Base-by-base conservation (phyloP, 768 basidiomycete species). In the Tylopilus rubrobrunneus region DNA sequence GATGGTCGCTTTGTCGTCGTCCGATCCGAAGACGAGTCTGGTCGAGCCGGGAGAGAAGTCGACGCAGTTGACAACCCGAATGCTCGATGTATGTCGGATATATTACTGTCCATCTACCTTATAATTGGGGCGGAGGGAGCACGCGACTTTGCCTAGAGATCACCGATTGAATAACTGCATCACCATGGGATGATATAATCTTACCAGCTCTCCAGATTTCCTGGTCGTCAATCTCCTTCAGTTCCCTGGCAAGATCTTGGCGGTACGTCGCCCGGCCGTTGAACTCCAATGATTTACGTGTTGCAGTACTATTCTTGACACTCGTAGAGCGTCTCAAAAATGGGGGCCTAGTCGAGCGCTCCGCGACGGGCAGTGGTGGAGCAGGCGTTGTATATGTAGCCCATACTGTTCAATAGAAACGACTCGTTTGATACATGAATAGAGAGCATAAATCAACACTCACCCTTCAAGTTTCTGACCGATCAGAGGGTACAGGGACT, bases 331-430 rank as follows among this genome's bases (percentile, higher is more conserved):
- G 86, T 76, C 76, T 98, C 92, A 70, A 98, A 99, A 67, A 98
- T 78, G 56, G 97, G 97, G 37, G 87, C 95, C 97, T 97, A 98
- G 81, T 98, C 97, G 59, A 97, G 89, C 41, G 96, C 97, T 66
- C 97, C 97, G 59, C 97, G 96, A 64, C 96, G 93, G 48, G 97
- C 97, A 46, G 97, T 98, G 62, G 96, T 98, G 31, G 97, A 98
- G 79, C 97, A 99, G 44, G 97, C 96, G 69, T 89, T 88, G 84
- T 87, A 98, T 95, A 98, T 98, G 84, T 97, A 96, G 76, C 97
- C 95, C 95, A 95, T 89, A 52, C 94, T 94, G 69, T 51, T 49
- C 44, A 50, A 25, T 36, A 36, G 51, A 56, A 28, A 43, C 34
- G 8, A 43, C n/a, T 31, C 8, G 48, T 7, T 36, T 49, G 31